Percentiles rank a stretch among this genome's conserved stretches.
Evolutionary conservation across 2,329 filamentous ascomycete species (phyloP).

Genomic region (Apiospora sp.): DNA sequence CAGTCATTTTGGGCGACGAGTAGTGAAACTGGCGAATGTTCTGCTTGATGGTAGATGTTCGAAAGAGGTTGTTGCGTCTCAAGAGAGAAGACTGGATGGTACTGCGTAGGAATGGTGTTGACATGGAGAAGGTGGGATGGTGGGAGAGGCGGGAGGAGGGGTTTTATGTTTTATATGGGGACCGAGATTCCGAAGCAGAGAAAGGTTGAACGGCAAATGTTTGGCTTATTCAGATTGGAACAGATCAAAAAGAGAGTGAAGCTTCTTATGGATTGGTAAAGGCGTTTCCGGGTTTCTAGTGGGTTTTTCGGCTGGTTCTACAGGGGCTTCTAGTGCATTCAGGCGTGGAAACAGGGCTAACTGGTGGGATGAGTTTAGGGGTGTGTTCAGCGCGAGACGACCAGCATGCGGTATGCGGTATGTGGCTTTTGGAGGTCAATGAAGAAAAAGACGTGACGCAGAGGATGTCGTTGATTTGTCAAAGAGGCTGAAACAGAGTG

Average conservation of each 20-base stretch:
- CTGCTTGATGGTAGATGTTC: constrained; percentile 10
- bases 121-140: constrained; percentile 27
- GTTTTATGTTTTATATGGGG: constrained; percentile 28
- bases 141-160: constrained; percentile 29
- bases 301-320: background rate
- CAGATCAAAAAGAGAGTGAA: background rate
- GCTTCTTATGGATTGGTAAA: constrained; percentile 14
- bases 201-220: background rate
- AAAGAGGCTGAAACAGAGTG: background rate
- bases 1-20: constrained; percentile 51
- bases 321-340: constrained; percentile 17
- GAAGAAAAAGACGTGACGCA: background rate
- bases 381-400: background rate
- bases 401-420: background rate
- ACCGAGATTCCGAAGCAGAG: background rate
- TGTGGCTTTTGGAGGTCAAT: background rate
- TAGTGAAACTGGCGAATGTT: constrained; percentile 45
- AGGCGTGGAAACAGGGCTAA: background rate
- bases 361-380: background rate
- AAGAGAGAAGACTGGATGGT: constrained; percentile 20
- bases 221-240: constrained; percentile 20
- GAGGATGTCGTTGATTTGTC: constrained; percentile 11
- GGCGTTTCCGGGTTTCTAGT: background rate
- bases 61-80: constrained; percentile 23
- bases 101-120: constrained; percentile 26